phyloP scores from a whole-genome alignment of 306 rosid species.

The Lathyrus oleraceus region DNA sequence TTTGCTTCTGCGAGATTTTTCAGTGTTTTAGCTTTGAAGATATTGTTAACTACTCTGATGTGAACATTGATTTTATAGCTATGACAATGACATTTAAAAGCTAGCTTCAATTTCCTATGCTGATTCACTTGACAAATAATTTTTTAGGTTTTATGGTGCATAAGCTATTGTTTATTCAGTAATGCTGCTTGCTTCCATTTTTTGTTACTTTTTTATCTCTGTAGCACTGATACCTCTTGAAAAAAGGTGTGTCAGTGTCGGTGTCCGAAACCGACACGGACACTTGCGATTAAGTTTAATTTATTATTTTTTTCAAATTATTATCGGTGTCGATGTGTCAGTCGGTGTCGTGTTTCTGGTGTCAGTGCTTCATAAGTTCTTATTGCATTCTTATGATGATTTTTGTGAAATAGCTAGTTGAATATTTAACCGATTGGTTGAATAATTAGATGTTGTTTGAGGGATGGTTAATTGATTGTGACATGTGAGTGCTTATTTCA shows the following conservation, averaged over 20 bases:
- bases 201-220: neutral
- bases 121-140: neutral
- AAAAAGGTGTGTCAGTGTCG: too few relatives aligned
- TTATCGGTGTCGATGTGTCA: too few relatives aligned
- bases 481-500: neutral
- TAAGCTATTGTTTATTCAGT: neutral
- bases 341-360: too few relatives aligned
- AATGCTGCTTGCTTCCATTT: neutral
- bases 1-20: slow-evolving; percentile 7
- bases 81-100: neutral
- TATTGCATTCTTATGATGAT: neutral
- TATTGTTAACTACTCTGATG: slow-evolving; percentile 27
- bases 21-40: slow-evolving; percentile 14
- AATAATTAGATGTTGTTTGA: neutral
- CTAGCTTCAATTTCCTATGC: neutral
- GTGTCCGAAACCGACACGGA: too few relatives aligned
- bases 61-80: neutral
- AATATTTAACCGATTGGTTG: slow-evolving; percentile 29
- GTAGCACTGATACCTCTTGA: too few relatives aligned
- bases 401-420: slow-evolving; percentile 15
- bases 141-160: slow-evolving; percentile 12
- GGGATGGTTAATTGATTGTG: slow-evolving; percentile 6
- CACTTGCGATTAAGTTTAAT: too few relatives aligned
- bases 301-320: too few relatives aligned
- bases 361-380: neutral